These are phyloP conservation scores for Cladosporium oxysporum DNA, from an alignment of 2,329 filamentous ascomycete species.

Conservation along the genomic window DNA sequence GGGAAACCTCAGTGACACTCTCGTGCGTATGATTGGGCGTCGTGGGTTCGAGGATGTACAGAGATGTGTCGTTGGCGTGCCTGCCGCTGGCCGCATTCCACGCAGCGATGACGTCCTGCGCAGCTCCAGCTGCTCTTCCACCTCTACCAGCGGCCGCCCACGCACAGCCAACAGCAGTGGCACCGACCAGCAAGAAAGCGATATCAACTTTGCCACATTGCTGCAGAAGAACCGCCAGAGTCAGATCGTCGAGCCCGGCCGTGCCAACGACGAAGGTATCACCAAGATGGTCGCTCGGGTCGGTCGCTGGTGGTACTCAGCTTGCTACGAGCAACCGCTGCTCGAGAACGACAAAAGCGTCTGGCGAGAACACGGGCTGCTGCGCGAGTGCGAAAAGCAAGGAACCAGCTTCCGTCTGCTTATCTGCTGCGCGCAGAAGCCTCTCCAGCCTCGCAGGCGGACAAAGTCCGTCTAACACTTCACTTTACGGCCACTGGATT, in stretches of 20 bases:
- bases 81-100: constrained; percentile 59
- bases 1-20: constrained; percentile 52
- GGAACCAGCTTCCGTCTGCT: constrained; percentile 86
- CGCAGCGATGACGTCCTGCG: constrained; percentile 37
- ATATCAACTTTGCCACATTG: constrained; percentile 33
- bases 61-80: constrained; percentile 75
- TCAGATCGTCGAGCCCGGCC: constrained; percentile 35
- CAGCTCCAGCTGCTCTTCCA: constrained; percentile 29
- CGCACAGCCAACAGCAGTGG: constrained; percentile 11
- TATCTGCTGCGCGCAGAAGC: constrained; percentile 88
- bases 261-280: constrained; percentile 74
- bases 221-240: constrained; percentile 48
- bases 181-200: constrained; percentile 18
- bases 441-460: constrained; percentile 50
- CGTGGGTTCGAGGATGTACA: constrained; percentile 73
- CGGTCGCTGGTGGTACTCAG: constrained; percentile 93
- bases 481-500: not conserved
- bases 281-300: constrained; percentile 90
- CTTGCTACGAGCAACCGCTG: constrained; percentile 74
- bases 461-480: constrained; percentile 47
- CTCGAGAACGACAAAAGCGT: constrained; percentile 61
- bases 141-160: constrained; percentile 13
- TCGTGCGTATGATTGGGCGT: constrained; percentile 67
- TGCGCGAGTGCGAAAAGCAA: constrained; percentile 83
- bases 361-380: constrained; percentile 73